Percentiles rank a stretch among this genome's conserved stretches.
Evolutionary conservation across 148 eudicot genomes (phyloP).

Genomic region (Pouteria glomerata): DNA sequence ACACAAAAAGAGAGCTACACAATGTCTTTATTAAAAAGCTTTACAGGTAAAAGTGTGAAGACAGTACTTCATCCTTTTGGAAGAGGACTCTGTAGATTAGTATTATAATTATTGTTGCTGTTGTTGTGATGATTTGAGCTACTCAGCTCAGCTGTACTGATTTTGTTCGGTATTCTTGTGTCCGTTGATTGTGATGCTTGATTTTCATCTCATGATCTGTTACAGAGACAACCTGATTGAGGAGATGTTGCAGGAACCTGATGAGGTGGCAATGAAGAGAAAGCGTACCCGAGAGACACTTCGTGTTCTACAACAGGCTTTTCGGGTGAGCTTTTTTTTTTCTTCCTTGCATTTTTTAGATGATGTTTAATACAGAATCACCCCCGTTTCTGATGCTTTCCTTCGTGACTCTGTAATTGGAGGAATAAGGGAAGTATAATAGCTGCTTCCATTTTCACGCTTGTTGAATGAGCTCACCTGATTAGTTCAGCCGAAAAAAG

Average conservation of each 20-base stretch:
- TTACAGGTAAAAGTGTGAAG: constrained; percentile 57
- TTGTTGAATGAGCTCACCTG: too few species aligned
- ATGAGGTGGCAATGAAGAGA: constrained; percentile 72
- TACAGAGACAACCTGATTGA: constrained; percentile 85
- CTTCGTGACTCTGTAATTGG: too few species aligned
- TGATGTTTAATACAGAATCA: neutral
- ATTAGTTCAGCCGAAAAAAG: too few species aligned
- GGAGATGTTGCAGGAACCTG: constrained; percentile 95
- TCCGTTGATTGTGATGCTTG: constrained; percentile 6
- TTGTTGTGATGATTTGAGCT: neutral
- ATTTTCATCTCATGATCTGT: neutral
- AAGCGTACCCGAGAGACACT: constrained; percentile 75
- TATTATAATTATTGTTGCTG: neutral
- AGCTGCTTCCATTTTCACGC: too few species aligned
- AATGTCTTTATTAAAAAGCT: constrained; percentile 86
- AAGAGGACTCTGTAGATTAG: neutral
- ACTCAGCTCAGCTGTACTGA: neutral
- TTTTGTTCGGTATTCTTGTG: neutral
- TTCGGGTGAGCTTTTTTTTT: constrained; percentile 52
- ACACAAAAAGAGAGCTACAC: constrained; percentile 92
- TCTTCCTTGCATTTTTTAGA: neutral
- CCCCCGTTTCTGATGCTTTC: too few species aligned
- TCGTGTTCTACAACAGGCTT: constrained; percentile 77
- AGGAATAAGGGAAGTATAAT: too few species aligned
- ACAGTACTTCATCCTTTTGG: neutral